Evolutionary conservation across 2,329 filamentous ascomycete genomes (phyloP), one percentile per base, ranked within the genome.

Genomic region (Hypoxylon sp.): DNA sequence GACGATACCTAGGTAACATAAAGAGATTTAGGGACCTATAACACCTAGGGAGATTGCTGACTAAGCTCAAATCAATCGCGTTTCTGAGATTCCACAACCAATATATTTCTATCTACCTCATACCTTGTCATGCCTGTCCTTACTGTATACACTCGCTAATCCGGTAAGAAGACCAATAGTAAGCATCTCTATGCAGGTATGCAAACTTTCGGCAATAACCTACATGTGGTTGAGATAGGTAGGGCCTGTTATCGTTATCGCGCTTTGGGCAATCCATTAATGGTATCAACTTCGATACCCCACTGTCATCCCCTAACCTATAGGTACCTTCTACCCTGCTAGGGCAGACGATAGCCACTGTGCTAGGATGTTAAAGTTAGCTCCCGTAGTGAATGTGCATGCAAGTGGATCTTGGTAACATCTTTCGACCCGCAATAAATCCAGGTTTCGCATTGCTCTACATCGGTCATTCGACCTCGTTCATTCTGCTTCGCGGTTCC

Each of bases 371-470:
- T 11, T 43, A 43, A 21, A 43, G 38, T 10, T 43, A 43, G 38
- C 38, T 43, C 17, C 38, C 38, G 38, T 21, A 2, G 23, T 23
- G 2, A 23, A 43, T 43, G 6, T 43, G 38, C 6, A 43, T 43
- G 7, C 38, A 9, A 21, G 38, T 43, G 38, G 38, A 43, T 43
- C 17, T 21, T 5, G 38, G n/a, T 43, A 9, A 19, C 38, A 43
- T 43, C 17, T 43, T 19, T 17, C 38, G 38, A 43, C 38, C 38
- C n/a, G n/a, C n/a, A 10, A 5, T 5, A 10, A 17, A 21, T 43
- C 21, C 38, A 43, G 21, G 38, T 43, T 43, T 43, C 38, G 38
- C 38, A n/a, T 43, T n/a, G n/a, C 17, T 43, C n/a, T 4, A 43
- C 38, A 43, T 43, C 17, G 9, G 17, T 36, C 32, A 13, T 36